Base-by-base conservation (phyloP, 2,329 filamentous ascomycete genomes). In the Cercospora sp. region DNA sequence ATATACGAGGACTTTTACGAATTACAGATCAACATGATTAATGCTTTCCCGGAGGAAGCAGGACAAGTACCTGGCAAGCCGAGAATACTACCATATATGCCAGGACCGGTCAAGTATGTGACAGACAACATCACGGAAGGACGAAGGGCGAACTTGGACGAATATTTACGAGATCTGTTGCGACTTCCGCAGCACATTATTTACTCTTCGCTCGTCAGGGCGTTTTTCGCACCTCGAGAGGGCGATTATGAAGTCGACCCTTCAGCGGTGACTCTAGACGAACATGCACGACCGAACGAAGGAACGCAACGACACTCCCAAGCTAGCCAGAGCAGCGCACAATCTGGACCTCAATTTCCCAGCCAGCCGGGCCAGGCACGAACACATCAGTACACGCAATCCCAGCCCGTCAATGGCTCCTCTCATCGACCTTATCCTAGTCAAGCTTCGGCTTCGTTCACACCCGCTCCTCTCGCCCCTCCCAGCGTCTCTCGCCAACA, bases 1-100 rank as follows among this genome's bases (percentile, higher is more conserved):
- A 95, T 97, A 77, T 99, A 99, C 77, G 93, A 98, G 79, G 95
- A 98, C 82, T 99, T 99, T 78, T 99, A 98, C 81, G 95, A 98
- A 80, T 94, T 98, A 79, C 95, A 99, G 79, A 98, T 98, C 77
- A 92, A 93, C 34, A 88, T 99, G 8, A 87, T 99, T 60, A 94
- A 93, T 55, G 92, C 88, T 57, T 98, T 97, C 77, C 94, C 95
- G 24, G 89, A 91, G 40, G 95, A 98, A 80, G 94, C 95, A 43
- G 95, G 95, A 64, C 95, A 96, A 76, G 91, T 90, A 18, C 90
- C 90, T 55, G 83, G 81, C 12, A 86, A 86, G 61, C 89, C 93
- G 76, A 90, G 95, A 66, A 93, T 91, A 8, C 82, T 99, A 12
- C 95, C 95, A 1, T 98, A 97, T 79, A 99, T 99, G 95, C 95